Conservation (phyloP, 2,329 filamentous ascomycete species). For the Westerdykella aurantiaca region DNA sequence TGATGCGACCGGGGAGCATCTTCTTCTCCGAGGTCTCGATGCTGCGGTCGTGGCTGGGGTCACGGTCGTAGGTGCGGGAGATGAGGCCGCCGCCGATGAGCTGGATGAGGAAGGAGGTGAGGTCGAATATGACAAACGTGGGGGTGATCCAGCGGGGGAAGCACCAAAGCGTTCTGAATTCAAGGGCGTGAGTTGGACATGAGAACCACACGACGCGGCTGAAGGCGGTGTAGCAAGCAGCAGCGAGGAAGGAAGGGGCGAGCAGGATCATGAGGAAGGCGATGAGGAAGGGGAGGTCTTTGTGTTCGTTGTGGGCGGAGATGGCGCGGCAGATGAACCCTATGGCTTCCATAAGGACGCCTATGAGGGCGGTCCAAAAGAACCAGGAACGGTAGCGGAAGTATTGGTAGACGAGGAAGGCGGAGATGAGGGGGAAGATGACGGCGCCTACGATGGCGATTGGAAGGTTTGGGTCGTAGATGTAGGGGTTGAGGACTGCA, state of each 20-base stretch:
- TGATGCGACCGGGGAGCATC: constrained; percentile 25
- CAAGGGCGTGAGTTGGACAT: constrained; percentile 35
- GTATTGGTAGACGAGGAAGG: constrained; percentile 29
- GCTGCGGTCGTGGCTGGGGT: constrained; percentile 35
- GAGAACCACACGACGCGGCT: constrained; percentile 43
- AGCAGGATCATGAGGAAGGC: constrained; percentile 45
- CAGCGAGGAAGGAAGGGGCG: constrained; percentile 47
- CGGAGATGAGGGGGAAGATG: constrained; percentile 37
- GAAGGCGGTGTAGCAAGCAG: constrained; percentile 47
- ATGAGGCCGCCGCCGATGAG: constrained; percentile 41
- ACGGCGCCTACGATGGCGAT: constrained; percentile 41
- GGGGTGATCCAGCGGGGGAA: constrained; percentile 42
- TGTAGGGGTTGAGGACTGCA: constrained; percentile 38
- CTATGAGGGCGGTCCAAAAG: constrained; percentile 32
- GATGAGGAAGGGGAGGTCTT: constrained; percentile 35
- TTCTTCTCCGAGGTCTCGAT: constrained; percentile 33
- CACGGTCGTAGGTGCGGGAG: constrained; percentile 27
- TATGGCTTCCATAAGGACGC: constrained; percentile 42
- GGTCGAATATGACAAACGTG: constrained; percentile 46
- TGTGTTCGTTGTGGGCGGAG: constrained; percentile 32
- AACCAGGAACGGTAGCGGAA: constrained; percentile 34
- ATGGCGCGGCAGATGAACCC: constrained; percentile 50
- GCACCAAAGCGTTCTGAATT: constrained; percentile 41
- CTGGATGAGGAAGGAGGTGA: constrained; percentile 46
- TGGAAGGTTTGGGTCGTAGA: constrained; percentile 44